Percentiles rank a stretch among this genome's conserved stretches.
phyloP scores from a whole-genome alignment of 768 basidiomycete species.

The Xerocomellus intermedius region DNA sequence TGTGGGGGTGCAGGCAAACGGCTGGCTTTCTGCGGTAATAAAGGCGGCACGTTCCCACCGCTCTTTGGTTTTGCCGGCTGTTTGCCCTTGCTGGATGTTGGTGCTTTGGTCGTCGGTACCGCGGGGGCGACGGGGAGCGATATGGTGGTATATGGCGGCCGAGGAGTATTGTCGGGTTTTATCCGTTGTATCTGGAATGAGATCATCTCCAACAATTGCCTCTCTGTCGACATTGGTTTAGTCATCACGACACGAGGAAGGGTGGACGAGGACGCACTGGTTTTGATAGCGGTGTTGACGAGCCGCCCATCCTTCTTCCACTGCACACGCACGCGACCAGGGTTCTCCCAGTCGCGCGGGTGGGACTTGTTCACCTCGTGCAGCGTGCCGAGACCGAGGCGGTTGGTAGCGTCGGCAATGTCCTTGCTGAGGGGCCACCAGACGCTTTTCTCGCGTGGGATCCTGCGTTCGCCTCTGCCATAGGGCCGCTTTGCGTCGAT shows the following conservation, averaged over 20 bases:
- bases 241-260: neutral
- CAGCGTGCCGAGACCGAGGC: slow-evolving; percentile 74
- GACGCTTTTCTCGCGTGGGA: slow-evolving; percentile 72
- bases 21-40: slow-evolving; percentile 27
- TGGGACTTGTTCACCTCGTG: slow-evolving; percentile 91
- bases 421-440: slow-evolving; percentile 97
- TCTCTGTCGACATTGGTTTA: slow-evolving; percentile 47
- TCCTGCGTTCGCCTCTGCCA: slow-evolving; percentile 77
- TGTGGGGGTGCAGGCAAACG: slow-evolving; percentile 73
- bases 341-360: slow-evolving; percentile 98
- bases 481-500: slow-evolving; percentile 93
- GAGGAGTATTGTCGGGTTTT: slow-evolving; percentile 70
- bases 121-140: slow-evolving; percentile 29
- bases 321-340: slow-evolving; percentile 89
- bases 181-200: slow-evolving; percentile 67
- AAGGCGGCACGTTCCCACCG: slow-evolving; percentile 31
- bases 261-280: slow-evolving; percentile 51
- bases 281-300: slow-evolving; percentile 66
- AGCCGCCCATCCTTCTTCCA: slow-evolving; percentile 80
- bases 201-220: slow-evolving; percentile 74
- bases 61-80: slow-evolving; percentile 48
- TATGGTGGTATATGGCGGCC: slow-evolving; percentile 54
- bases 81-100: slow-evolving; percentile 47
- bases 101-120: slow-evolving; percentile 31
- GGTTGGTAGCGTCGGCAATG: slow-evolving; percentile 79